Evolutionary conservation across 2,329 filamentous ascomycete species (phyloP), one percentile per base, ranked within the genome.

Genomic region (Berkeleyomyces basicola): DNA sequence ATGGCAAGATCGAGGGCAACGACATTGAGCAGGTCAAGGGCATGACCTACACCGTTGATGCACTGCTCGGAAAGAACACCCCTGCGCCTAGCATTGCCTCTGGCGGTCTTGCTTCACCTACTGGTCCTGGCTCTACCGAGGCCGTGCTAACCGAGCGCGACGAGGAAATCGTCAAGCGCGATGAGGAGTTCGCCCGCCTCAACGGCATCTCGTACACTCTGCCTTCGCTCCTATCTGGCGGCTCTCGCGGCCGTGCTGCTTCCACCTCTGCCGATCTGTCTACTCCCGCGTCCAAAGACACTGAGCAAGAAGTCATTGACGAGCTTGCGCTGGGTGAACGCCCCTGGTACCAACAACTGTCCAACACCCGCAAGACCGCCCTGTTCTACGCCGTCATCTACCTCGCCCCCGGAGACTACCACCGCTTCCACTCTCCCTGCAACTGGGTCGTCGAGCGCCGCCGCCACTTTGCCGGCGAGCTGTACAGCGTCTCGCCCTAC

Each of bases 11-110:
- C 63, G 87, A 95, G 69, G 84, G 91, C 69, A 91, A 92, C 58
- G 90, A 96, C 70, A 95, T 99, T 51, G 93, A 99, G 73, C 93
- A 99, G 75, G 92, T 99, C 67, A 99, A 99, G 75, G 93, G 93
- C 65, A 93, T 99, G 80, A 99, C 93, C 0, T 99, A 99, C 74
- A 95, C 86, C 67, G 82, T 99, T 62, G 93, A 99, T 71, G 91
- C 93, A 6, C 80, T 99, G 1, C 80, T 99, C 1, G 93, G 93
- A 60, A 84, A 82, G 67, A 77, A 78, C 65, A 81, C 78, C 4
- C 81, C 81, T 44, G 71, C 78, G 4, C 73, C 79, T 16, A 82
- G 82, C 74, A 73, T 85, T 68, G 71, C 80, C 63, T 63, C 65
- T 14, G 72, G 74, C 62, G 55, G 57, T 14, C 55, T 59, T 51